These are phyloP conservation scores for Vitis rupestris DNA, from an alignment of 164 flowering plant species.

Conservation along the genomic window DNA sequence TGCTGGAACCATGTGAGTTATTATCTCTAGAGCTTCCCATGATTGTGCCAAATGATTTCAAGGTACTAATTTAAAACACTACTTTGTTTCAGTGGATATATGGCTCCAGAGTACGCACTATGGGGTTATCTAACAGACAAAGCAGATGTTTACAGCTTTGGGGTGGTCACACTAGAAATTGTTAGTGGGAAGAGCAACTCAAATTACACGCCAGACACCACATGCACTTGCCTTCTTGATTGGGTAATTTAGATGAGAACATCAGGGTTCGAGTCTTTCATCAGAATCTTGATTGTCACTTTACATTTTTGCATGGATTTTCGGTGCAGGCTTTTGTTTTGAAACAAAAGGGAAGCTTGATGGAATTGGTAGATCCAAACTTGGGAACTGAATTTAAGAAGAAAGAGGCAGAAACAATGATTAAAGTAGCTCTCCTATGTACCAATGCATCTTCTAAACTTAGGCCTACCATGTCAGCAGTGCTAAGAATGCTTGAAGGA, in stretches of 20 bases:
- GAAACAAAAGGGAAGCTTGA: constrained; percentile 4
- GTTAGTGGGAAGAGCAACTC: constrained; percentile 46
- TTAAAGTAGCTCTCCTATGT: constrained; percentile 23
- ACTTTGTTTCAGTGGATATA: constrained; percentile 51
- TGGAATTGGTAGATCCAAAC: constrained; percentile 19
- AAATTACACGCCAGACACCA: constrained; percentile 24
- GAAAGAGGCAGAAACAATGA: constrained; percentile 20
- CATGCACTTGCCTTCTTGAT: constrained; percentile 44
- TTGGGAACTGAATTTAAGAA: constrained; percentile 12
- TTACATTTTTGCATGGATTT: not conserved
- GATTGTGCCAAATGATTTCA: not conserved
- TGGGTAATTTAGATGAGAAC: constrained; percentile 33
- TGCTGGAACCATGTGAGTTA: constrained; percentile 51
- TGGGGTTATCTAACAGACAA: constrained; percentile 54
- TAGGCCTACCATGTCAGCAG: constrained; percentile 29
- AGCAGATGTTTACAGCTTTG: constrained; percentile 69
- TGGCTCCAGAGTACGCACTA: constrained; percentile 72
- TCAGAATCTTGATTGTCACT: too few species aligned
- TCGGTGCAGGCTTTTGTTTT: constrained; percentile 11
- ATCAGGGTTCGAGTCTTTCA: too few species aligned
- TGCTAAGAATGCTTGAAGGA: constrained; percentile 26
- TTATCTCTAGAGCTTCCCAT: not conserved
- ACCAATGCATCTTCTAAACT: constrained; percentile 20
- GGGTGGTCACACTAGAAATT: constrained; percentile 55
- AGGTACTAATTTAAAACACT: not conserved